Percentiles rank a stretch among this genome's conserved stretches.
phyloP scores from a whole-genome alignment of 2,329 filamentous ascomycete genomes.

The Zopfia rhizophila region DNA sequence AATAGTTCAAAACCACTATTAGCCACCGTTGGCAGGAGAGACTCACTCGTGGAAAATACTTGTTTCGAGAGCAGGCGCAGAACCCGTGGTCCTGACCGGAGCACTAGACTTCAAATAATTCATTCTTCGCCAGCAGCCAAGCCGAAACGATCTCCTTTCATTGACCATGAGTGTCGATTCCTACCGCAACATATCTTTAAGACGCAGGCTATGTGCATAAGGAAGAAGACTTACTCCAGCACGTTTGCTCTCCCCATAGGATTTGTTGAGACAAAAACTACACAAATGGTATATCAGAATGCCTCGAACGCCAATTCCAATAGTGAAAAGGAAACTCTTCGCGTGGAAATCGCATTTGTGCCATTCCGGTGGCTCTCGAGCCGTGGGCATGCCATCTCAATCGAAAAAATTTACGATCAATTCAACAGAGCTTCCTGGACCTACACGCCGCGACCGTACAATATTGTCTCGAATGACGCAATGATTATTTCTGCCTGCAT shows the following conservation, averaged over 20 bases:
- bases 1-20: too few species aligned
- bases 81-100: too few species aligned
- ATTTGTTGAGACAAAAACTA: conserved; percentile 12
- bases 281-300: neutral
- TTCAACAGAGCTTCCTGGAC: conserved; percentile 12
- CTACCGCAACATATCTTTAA: too few species aligned
- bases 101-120: too few species aligned
- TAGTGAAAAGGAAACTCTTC: conserved; percentile 3
- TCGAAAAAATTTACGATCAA: conserved; percentile 5
- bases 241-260: conserved; percentile 12
- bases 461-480: conserved; percentile 11
- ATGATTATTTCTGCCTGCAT: conserved; percentile 12
- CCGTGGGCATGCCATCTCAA: neutral
- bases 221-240: conserved; percentile 5
- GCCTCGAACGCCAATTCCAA: neutral
- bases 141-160: too few species aligned
- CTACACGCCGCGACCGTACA: conserved; percentile 4
- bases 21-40: too few species aligned
- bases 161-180: too few species aligned
- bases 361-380: conserved; percentile 15
- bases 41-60: too few species aligned
- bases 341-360: conserved; percentile 5
- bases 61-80: too few species aligned
- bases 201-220: too few species aligned
- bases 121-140: too few species aligned